phyloP scores from a whole-genome alignment of 345 rosid genomes.

The Gossypium australe region DNA sequence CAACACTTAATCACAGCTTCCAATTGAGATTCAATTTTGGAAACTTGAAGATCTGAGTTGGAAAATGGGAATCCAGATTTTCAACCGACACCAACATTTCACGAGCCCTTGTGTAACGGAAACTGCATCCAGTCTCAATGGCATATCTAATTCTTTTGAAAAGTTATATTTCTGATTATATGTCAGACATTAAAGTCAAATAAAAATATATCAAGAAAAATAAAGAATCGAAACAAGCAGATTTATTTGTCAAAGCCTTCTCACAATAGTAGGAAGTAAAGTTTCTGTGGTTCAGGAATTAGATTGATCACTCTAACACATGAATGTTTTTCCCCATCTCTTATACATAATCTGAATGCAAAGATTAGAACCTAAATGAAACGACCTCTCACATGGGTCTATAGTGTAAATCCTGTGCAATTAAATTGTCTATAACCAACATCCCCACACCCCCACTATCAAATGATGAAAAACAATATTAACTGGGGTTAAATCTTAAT shows the following conservation, averaged over 20 bases:
- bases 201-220: not conserved
- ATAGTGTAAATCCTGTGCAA: conserved; percentile 5
- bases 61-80: not conserved
- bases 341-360: not conserved
- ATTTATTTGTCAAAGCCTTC: not conserved
- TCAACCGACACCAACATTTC: not conserved
- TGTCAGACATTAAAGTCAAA: too few species aligned
- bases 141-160: too few species aligned
- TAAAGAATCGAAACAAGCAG: not conserved
- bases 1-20: not conserved
- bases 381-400: not conserved
- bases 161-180: too few species aligned
- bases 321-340: too few species aligned
- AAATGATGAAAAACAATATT: conserved; percentile 3
- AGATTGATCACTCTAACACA: not conserved
- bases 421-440: conserved; percentile 9
- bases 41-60: not conserved
- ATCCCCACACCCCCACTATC: not conserved
- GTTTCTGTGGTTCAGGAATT: not conserved
- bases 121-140: too few species aligned
- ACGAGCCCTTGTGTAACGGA: not conserved
- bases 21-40: not conserved
- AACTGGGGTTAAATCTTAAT: not conserved
- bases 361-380: not conserved
- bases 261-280: not conserved